Percentiles rank a stretch among this genome's conserved stretches.
Conservation (phyloP, 2,329 filamentous ascomycete genomes). For the Arthrinium phaeospermum region DNA sequence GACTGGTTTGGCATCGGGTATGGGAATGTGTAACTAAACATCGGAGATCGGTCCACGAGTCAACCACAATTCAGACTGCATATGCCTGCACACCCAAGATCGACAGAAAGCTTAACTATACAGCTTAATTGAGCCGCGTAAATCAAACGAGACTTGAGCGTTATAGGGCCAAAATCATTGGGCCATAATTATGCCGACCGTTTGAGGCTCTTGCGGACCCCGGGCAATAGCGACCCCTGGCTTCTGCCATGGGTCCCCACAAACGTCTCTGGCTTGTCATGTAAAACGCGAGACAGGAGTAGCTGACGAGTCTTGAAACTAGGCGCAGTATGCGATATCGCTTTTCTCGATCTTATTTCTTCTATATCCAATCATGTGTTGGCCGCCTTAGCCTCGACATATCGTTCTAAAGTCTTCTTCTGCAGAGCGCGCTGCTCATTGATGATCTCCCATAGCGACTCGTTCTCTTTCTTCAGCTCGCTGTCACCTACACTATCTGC, state of each 20-base stretch:
- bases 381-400: constrained; percentile 35
- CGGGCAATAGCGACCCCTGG: neutral
- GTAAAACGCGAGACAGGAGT: constrained; percentile 5
- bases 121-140: constrained; percentile 9
- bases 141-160: neutral
- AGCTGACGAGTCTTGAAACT: constrained; percentile 2
- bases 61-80: neutral
- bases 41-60: neutral
- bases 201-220: constrained; percentile 16
- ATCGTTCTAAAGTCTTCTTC: constrained; percentile 44
- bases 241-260: neutral
- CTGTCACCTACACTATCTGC: constrained; percentile 35
- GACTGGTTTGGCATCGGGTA: neutral
- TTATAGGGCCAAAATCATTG: neutral
- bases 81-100: constrained; percentile 3
- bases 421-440: constrained; percentile 50
- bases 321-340: neutral
- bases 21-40: neutral
- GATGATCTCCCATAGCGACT: constrained; percentile 51
- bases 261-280: constrained; percentile 6
- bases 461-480: constrained; percentile 47
- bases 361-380: constrained; percentile 27
- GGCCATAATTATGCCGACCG: constrained; percentile 10
- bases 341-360: constrained; percentile 17
- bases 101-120: constrained; percentile 9